A percentile compares a stretch with the other conserved stretches of the same genome.
Conservation (phyloP, 2,329 filamentous ascomycete genomes). For the Diaporthe destruens region DNA sequence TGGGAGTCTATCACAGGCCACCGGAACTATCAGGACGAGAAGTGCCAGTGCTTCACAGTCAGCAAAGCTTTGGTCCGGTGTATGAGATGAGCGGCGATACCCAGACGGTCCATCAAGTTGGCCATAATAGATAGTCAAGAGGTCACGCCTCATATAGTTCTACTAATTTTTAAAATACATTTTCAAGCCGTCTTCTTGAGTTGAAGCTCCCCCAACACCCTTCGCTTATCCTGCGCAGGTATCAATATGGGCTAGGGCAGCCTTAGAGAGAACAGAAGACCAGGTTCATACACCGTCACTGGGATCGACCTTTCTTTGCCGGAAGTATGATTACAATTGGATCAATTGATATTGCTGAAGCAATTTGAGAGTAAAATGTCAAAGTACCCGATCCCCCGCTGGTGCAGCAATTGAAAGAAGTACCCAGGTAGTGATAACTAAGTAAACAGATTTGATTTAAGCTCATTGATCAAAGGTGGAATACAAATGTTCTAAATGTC, state of each 20-base stretch:
- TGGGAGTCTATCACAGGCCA: not conserved
- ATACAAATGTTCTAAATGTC: not conserved
- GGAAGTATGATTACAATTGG: too few relatives aligned
- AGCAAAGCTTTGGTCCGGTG: not conserved
- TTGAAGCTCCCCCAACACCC: not conserved
- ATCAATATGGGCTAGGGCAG: not conserved
- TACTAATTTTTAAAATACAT: too few relatives aligned
- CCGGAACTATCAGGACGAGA: not conserved
- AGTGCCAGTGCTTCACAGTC: not conserved
- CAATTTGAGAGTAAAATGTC: not conserved
- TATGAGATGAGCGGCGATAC: slow-evolving; percentile 1
- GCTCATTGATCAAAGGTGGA: not conserved
- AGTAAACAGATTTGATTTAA: not conserved
- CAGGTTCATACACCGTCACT: too few relatives aligned
- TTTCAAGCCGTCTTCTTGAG: not conserved
- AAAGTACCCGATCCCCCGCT: not conserved
- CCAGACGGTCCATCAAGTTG: not conserved
- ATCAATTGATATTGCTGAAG: not conserved
- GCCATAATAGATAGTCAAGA: not conserved
- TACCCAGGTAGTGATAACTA: too few relatives aligned
- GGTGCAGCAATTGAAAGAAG: not conserved
- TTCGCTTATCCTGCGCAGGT: too few relatives aligned
- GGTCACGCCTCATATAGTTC: not conserved
- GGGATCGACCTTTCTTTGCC: too few relatives aligned
- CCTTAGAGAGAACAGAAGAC: not conserved